A percentile compares a stretch with the other conserved stretches of the same genome.
phyloP scores from a whole-genome alignment of 2,329 filamentous ascomycete species.

The Colletotrichum falcatum region DNA sequence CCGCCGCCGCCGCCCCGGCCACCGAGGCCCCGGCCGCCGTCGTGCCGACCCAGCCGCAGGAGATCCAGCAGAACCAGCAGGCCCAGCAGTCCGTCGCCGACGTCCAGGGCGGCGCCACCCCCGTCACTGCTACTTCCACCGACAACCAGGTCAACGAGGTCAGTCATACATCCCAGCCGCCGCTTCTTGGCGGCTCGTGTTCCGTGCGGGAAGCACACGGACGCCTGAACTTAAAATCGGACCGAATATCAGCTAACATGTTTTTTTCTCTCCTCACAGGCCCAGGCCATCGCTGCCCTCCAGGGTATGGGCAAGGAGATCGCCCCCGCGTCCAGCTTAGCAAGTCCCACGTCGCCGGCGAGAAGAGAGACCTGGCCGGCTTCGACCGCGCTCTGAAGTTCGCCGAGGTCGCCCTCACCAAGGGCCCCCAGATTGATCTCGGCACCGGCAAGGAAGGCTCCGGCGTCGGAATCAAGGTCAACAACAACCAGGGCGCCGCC shows the following conservation, averaged over 20 bases:
- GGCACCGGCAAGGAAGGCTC: slow-evolving; percentile 54
- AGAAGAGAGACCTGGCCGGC: slow-evolving; percentile 54
- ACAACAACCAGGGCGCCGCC: slow-evolving; percentile 49
- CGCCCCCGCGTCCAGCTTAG: slow-evolving; percentile 52
- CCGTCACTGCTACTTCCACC: slow-evolving; percentile 23
- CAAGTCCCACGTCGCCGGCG: slow-evolving; percentile 41
- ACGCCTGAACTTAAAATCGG: slow-evolving; percentile 7
- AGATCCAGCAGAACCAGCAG: slow-evolving; percentile 42
- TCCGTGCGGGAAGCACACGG: slow-evolving; percentile 49
- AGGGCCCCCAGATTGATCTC: slow-evolving; percentile 54
- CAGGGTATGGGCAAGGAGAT: slow-evolving; percentile 64
- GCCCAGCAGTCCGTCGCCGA: slow-evolving; percentile 35
- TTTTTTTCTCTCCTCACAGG: slow-evolving; percentile 43
- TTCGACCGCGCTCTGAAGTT: slow-evolving; percentile 56
- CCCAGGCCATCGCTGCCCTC: slow-evolving; percentile 56
- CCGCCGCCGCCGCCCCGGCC: slow-evolving; percentile 44
- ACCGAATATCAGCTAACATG: slow-evolving; percentile 24
- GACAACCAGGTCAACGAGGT: slow-evolving; percentile 37
- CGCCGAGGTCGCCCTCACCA: slow-evolving; percentile 54
- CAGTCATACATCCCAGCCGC: slow-evolving; percentile 5
- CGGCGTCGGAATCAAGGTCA: slow-evolving; percentile 55
- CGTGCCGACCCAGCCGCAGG: slow-evolving; percentile 13
- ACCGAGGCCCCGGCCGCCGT: slow-evolving; percentile 42
- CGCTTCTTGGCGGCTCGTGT: slow-evolving; percentile 42
- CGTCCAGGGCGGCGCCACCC: slow-evolving; percentile 18